Percentiles rank a stretch among this genome's conserved stretches.
phyloP scores from a whole-genome alignment of 371 early-diverging fungal species.

The Amoeboaphelidium protococcarum region DNA sequence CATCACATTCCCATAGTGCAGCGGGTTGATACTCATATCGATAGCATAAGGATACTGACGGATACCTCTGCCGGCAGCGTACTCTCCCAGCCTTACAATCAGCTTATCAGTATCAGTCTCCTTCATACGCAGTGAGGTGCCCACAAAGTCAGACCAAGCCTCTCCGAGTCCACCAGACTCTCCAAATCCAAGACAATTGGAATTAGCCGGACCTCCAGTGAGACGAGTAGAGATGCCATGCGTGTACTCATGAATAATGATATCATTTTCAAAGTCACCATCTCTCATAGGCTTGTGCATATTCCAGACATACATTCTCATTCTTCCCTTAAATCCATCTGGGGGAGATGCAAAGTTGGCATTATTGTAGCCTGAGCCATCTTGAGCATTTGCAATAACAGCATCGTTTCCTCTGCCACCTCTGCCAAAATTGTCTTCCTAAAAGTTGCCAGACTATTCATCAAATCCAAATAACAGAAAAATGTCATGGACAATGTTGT shows the following conservation, averaged over 20 bases:
- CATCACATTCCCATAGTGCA: conserved; percentile 8
- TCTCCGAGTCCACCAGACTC: conserved; percentile 12
- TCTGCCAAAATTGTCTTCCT: conserved; percentile 12
- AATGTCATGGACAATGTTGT: conserved; percentile 15
- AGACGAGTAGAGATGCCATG: conserved; percentile 16
- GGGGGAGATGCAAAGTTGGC: conserved; percentile 18
- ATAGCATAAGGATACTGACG: conserved; percentile 16
- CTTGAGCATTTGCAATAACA: conserved; percentile 11
- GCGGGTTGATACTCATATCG: conserved; percentile 10
- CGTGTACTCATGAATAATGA: conserved; percentile 4
- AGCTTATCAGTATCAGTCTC: neutral
- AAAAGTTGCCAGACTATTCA: conserved; percentile 21
- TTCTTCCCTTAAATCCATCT: conserved; percentile 14
- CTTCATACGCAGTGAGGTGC: neutral
- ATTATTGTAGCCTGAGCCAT: conserved; percentile 12
- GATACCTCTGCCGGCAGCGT: neutral
- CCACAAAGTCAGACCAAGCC: neutral
- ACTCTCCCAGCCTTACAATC: neutral
- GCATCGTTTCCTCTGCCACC: conserved; percentile 10
- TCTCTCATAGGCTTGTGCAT: conserved; percentile 6
- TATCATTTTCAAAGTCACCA: conserved; percentile 4
- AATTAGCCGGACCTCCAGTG: conserved; percentile 13
- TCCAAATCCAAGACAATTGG: conserved; percentile 8
- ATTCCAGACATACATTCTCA: conserved; percentile 17
- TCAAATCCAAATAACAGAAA: conserved; percentile 18